These are phyloP conservation scores for Claviceps arundinis DNA, from an alignment of 2,329 filamentous ascomycete genomes.

Conservation along the genomic window DNA sequence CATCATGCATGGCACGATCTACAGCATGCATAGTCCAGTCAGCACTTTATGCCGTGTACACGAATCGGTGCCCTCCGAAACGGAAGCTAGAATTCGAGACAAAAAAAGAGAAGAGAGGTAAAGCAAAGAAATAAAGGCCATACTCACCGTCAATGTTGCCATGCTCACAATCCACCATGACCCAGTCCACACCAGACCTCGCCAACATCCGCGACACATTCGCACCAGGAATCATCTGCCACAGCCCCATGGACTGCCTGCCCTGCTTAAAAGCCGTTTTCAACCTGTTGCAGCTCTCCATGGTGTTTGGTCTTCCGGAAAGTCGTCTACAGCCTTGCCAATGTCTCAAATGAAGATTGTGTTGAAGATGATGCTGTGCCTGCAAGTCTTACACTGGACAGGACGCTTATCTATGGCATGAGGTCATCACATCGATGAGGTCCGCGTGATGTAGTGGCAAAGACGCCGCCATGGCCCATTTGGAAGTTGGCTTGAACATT, in stretches of 20 bases:
- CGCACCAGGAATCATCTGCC: conserved; percentile 50
- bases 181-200: conserved; percentile 50
- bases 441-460: too few relatives aligned
- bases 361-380: background rate
- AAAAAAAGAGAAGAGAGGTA: background rate
- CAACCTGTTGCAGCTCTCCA: conserved; percentile 35
- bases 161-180: conserved; percentile 45
- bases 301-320: conserved; percentile 12
- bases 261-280: conserved; percentile 35
- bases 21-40: background rate
- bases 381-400: too few relatives aligned
- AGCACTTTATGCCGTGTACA: background rate
- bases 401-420: too few relatives aligned
- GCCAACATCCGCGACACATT: conserved; percentile 49
- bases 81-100: too few relatives aligned
- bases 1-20: conserved; percentile 40
- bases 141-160: conserved; percentile 33
- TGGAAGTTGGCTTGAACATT: too few relatives aligned
- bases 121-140: background rate
- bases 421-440: too few relatives aligned
- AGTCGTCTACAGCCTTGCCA: background rate
- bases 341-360: background rate
- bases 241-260: conserved; percentile 40
- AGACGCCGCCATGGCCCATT: too few relatives aligned
- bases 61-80: too few relatives aligned